These are phyloP conservation scores for Tilletia setariae DNA, from an alignment of 1,284 basidiomycete genomes.

Conservation along the genomic window DNA sequence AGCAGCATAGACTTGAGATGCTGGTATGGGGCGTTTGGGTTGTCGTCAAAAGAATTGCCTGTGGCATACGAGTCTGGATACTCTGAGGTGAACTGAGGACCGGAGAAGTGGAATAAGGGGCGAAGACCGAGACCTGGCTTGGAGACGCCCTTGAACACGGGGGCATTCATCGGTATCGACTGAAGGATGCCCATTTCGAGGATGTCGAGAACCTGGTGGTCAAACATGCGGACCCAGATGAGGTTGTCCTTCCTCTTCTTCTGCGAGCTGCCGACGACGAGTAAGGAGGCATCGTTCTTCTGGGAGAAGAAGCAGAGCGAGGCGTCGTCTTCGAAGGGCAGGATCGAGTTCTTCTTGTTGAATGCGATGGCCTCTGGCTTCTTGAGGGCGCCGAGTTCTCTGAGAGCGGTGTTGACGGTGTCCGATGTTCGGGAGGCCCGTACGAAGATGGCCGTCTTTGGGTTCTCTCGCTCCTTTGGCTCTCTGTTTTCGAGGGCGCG, in stretches of 20 bases:
- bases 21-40: slow-evolving; percentile 21
- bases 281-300: slow-evolving; percentile 93
- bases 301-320: slow-evolving; percentile 87
- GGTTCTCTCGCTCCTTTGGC: slow-evolving; percentile 78
- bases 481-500: slow-evolving; percentile 81
- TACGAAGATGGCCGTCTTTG: slow-evolving; percentile 80
- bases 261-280: slow-evolving; percentile 83
- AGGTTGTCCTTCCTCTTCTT: slow-evolving; percentile 93
- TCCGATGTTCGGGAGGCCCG: slow-evolving; percentile 81
- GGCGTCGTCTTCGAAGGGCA: slow-evolving; percentile 77
- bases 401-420: slow-evolving; percentile 74
- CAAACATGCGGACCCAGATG: slow-evolving; percentile 81
- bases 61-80: slow-evolving; percentile 48
- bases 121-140: slow-evolving; percentile 88
- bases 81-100: slow-evolving; percentile 50
- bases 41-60: slow-evolving; percentile 26
- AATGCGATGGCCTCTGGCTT: slow-evolving; percentile 74
- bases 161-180: slow-evolving; percentile 70
- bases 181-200: slow-evolving; percentile 83
- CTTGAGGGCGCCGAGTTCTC: slow-evolving; percentile 61
- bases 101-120: slow-evolving; percentile 92
- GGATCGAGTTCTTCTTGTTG: slow-evolving; percentile 86
- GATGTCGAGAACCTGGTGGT: slow-evolving; percentile 86
- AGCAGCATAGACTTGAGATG: slow-evolving; percentile 82
- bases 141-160: slow-evolving; percentile 68